Conservation (phyloP, 2,329 filamentous ascomycete genomes). For the Aureobasidium melanogenum region DNA sequence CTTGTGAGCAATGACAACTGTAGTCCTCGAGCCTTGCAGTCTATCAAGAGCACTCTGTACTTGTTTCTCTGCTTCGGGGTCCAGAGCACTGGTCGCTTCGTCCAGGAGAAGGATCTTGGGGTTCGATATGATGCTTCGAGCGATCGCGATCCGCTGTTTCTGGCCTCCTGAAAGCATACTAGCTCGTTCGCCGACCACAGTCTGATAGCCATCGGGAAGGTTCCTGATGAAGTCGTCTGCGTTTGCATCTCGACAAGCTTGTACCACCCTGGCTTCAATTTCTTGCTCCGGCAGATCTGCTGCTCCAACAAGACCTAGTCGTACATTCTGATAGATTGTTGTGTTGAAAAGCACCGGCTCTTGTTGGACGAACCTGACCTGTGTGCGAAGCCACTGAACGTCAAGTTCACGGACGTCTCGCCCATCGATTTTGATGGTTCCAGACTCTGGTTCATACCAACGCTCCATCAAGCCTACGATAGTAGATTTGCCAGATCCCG, state of each 20-base stretch:
- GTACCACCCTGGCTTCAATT: conserved; percentile 68
- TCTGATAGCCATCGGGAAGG: conserved; percentile 79
- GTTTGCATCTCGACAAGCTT: conserved; percentile 83
- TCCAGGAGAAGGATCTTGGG: conserved; percentile 95
- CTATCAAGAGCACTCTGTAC: conserved; percentile 83
- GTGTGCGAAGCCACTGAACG: conserved; percentile 79
- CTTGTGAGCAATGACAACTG: conserved; percentile 93
- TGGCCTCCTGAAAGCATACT: conserved; percentile 92
- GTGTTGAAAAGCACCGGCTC: conserved; percentile 89
- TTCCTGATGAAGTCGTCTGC: conserved; percentile 74
- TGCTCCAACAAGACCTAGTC: conserved; percentile 32
- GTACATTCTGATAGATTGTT: conserved; percentile 76
- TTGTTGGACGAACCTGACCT: conserved; percentile 90
- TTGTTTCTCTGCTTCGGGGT: conserved; percentile 92
- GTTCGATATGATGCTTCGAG: conserved; percentile 84
- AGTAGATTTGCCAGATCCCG: conserved; percentile 91
- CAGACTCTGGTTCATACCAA: conserved; percentile 77
- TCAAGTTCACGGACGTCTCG: conserved; percentile 79
- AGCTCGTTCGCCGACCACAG: conserved; percentile 82
- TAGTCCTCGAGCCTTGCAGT: conserved; percentile 81
- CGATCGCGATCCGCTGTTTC: conserved; percentile 96
- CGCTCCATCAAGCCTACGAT: conserved; percentile 80
- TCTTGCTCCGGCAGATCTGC: conserved; percentile 78
- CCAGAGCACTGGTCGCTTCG: conserved; percentile 90
- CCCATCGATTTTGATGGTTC: conserved; percentile 74